These are phyloP conservation scores for Carpinus fangiana DNA, from an alignment of 306 rosid genomes.

Conservation along the genomic window DNA sequence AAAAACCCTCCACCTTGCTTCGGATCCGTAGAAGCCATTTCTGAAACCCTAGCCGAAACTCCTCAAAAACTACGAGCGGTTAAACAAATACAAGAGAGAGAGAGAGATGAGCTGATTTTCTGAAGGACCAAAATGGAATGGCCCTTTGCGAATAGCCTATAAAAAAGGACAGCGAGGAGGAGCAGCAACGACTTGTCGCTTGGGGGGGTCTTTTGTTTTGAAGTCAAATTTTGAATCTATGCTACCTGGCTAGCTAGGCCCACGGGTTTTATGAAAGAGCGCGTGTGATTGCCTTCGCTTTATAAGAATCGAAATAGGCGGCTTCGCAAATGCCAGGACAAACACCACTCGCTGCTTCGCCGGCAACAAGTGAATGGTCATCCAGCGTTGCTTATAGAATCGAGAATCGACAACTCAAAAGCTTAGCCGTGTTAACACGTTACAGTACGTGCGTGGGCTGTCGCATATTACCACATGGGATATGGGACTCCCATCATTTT, in stretches of 20 bases:
- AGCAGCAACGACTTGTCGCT: constrained; percentile 32
- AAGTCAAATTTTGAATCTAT: constrained; percentile 36
- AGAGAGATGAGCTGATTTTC: neutral
- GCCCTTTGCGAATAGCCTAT: neutral
- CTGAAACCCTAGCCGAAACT: constrained; percentile 21
- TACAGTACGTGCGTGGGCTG: neutral
- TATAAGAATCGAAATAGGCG: constrained; percentile 13
- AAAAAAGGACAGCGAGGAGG: constrained; percentile 41
- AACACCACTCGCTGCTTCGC: constrained; percentile 9
- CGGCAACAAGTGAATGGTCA: constrained; percentile 1
- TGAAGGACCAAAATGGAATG: too few species aligned
- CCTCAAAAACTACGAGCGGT: neutral
- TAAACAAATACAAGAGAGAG: neutral
- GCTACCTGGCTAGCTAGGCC: neutral
- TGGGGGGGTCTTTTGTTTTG: constrained; percentile 61
- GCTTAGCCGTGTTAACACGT: neutral
- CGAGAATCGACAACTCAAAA: neutral
- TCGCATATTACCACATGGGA: neutral
- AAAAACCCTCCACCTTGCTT: constrained; percentile 67
- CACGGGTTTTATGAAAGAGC: constrained; percentile 21
- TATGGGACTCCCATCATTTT: too few species aligned
- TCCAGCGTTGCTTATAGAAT: neutral
- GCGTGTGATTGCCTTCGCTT: neutral
- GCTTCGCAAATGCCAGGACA: neutral
- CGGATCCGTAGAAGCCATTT: constrained; percentile 66